A percentile compares a stretch with the other conserved stretches of the same genome.
Conservation (phyloP, 306 rosid genomes). For the Comarum palustre region DNA sequence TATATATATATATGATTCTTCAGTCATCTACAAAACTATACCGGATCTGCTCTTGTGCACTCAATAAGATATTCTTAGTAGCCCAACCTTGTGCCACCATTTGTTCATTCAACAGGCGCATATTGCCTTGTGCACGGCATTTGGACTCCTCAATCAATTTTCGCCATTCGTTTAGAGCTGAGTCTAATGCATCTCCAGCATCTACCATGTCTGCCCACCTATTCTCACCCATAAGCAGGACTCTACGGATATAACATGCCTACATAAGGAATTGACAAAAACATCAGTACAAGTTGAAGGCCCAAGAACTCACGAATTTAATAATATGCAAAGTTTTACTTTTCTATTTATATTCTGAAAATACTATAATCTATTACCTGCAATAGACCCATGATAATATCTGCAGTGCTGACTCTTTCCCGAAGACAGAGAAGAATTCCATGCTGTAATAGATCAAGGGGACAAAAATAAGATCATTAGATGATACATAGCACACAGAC, state of each 20-base stretch:
- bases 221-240: conserved; percentile 32
- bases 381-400: conserved; percentile 60
- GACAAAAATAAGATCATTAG: neutral
- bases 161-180: conserved; percentile 50
- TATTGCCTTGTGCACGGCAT: conserved; percentile 46
- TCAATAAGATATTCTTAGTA: conserved; percentile 56
- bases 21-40: conserved; percentile 59
- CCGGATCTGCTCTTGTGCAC: conserved; percentile 52
- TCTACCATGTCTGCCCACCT: conserved; percentile 34
- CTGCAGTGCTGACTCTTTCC: conserved; percentile 55
- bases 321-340: neutral
- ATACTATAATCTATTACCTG: conserved; percentile 47
- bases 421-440: conserved; percentile 70
- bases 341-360: neutral
- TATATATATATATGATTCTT: neutral
- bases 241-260: conserved; percentile 70
- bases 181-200: conserved; percentile 35
- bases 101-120: conserved; percentile 44
- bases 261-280: conserved; percentile 16
- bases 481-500: neutral
- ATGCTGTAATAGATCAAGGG: conserved; percentile 31
- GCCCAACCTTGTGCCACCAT: conserved; percentile 64
- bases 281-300: neutral
- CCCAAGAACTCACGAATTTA: neutral
- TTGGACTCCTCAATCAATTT: conserved; percentile 55